Base-by-base conservation (phyloP, 192 early-diverging fungal species). In the Lobosporangium transversale region DNA sequence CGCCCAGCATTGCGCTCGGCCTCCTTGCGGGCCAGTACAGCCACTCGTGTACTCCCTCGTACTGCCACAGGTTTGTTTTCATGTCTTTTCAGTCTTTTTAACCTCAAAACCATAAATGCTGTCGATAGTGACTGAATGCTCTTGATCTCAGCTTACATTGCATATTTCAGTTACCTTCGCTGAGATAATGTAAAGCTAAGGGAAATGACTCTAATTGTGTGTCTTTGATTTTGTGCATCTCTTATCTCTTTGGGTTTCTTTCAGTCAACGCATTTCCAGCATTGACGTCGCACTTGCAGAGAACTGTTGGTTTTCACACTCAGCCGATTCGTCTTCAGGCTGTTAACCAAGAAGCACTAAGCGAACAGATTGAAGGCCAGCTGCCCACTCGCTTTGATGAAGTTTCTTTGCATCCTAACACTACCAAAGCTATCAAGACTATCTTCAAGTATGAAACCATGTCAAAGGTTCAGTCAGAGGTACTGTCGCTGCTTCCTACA, bases 381-480 rank as follows among this genome's bases (percentile, higher is more conserved):
- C 74, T 85, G 17, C 86, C 88, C 1, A 83, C 80, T 27, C 71
- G 83, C 1, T 93, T 91, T 57, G 80, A 83, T 31, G 61, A 69
- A 9, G 44, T 37, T 23, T 68, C 75, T 9, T 80, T 90, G 29
- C 53, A 76, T 30, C 79, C 78, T 21, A 66, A 75, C 17, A 90
- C 88, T 36, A 79, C 84, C 61, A 80, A 82, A 55, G 88, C 91
- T 10, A 67, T 94, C 17, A 76, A 80, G 36, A 61, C 66, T 35
- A 69, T 86, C 8, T 94, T 98, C 83, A 83, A 87, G 61, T 97
- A 92, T 75, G 69, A 86, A 35, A 79, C 79, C 11, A 94, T 95
- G 86, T 92, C 94, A 55, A 83, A 89, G 66, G 95, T 97, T 4
- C 97, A 98, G 70, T 70, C 91, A 31, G 87, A 88, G 69, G 91